phyloP scores from a whole-genome alignment of 139 green algal species.

The Zygnema circumcarinatum region DNA sequence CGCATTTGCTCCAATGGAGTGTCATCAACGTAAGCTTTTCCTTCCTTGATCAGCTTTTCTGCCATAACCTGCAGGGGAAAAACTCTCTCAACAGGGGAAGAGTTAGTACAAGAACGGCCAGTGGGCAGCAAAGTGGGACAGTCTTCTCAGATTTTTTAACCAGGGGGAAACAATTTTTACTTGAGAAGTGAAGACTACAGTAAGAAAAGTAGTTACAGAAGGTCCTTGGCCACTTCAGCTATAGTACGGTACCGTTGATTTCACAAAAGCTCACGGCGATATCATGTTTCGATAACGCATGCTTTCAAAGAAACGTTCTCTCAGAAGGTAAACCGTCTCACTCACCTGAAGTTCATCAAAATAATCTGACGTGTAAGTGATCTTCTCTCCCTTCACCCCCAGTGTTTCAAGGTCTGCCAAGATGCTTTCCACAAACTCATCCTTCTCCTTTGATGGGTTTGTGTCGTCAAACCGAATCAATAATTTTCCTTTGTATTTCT shows the following conservation, averaged over 20 bases:
- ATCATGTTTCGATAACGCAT: too few species aligned
- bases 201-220: too few species aligned
- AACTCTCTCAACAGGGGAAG: not conserved
- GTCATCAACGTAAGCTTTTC: slow-evolving; percentile 94
- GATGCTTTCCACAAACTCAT: slow-evolving; percentile 98
- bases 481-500: slow-evolving; percentile 87
- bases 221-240: too few species aligned
- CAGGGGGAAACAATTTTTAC: too few species aligned
- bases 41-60: slow-evolving; percentile 86
- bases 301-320: too few species aligned
- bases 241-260: too few species aligned
- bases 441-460: slow-evolving; percentile 98
- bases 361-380: slow-evolving; percentile 90
- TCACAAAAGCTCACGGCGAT: too few species aligned
- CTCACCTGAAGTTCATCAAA: slow-evolving; percentile 62
- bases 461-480: slow-evolving; percentile 98
- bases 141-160: too few species aligned
- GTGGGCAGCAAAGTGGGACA: not conserved
- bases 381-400: slow-evolving; percentile 73
- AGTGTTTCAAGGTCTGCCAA: slow-evolving; percentile 85
- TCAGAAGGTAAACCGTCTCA: not conserved
- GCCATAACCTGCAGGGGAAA: slow-evolving; percentile 67
- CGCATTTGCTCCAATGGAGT: slow-evolving; percentile 91
- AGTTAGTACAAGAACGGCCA: not conserved
- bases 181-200: too few species aligned